Evolutionary conservation across 169 alveolate species (phyloP).

Genomic region (Eimeria tenella): DNA sequence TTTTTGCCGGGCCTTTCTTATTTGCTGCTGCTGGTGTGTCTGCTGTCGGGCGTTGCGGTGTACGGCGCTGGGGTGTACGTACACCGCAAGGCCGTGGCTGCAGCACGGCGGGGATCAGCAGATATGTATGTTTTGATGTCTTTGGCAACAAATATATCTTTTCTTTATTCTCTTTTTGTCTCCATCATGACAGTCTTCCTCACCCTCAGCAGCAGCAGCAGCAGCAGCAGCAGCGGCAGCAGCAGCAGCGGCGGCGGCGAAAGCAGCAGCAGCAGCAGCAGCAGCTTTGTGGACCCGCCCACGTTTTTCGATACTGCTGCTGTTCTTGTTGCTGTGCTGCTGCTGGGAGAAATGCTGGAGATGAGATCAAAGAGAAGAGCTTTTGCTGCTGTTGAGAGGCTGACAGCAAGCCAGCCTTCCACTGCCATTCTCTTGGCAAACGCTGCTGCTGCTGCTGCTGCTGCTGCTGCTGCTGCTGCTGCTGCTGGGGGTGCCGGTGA

Average conservation of each 20-base stretch:
- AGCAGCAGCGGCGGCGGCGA: too few relatives aligned
- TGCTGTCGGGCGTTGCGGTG: too few relatives aligned
- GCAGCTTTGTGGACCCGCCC: constrained; percentile 5
- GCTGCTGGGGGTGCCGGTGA: background rate
- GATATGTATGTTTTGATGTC: background rate
- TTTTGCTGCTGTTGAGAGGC: constrained; percentile 37
- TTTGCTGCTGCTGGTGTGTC: too few relatives aligned
- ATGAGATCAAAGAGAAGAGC: constrained; percentile 29
- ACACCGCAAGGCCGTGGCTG: background rate
- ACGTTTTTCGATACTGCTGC: constrained; percentile 52
- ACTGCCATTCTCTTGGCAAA: background rate
- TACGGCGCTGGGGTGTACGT: background rate
- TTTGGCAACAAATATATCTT: background rate
- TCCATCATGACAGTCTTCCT: background rate
- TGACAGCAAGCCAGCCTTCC: constrained; percentile 32
- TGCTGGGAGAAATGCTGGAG: constrained; percentile 69
- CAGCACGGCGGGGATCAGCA: background rate
- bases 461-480: constrained; percentile 8
- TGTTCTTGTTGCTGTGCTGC: constrained; percentile 44
- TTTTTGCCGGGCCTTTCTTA: too few relatives aligned
- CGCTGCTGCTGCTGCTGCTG: background rate
- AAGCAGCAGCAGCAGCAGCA: background rate
- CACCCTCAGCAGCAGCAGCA: too few relatives aligned
- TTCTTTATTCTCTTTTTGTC: background rate
- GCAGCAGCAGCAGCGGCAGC: too few relatives aligned